Evolutionary conservation across 208 protist species (phyloP).

Genomic region (Crithidia bombi): DNA sequence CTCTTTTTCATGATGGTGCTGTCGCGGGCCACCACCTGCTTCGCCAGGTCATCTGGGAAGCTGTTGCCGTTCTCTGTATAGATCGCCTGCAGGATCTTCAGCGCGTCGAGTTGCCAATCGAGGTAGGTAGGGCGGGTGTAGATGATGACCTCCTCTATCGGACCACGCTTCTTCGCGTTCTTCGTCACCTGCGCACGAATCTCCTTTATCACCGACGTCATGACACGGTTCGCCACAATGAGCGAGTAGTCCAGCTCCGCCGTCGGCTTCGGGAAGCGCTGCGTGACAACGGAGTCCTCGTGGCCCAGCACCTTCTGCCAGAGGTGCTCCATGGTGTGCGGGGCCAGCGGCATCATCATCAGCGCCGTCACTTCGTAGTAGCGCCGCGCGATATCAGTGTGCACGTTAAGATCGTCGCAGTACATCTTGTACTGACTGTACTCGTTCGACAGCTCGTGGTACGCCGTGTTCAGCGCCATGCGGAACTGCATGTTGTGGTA

Average conservation of each 20-base stretch:
- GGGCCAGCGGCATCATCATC: conserved; percentile 96
- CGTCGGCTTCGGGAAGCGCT: conserved; percentile 64
- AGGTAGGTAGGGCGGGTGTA: conserved; percentile 72
- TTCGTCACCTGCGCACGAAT: conserved; percentile 85
- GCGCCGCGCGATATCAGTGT: conserved; percentile 71
- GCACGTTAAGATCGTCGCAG: conserved; percentile 74
- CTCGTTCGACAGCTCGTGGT: conserved; percentile 94
- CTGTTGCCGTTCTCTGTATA: conserved; percentile 53
- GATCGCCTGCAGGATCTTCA: conserved; percentile 67
- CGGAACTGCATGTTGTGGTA: conserved; percentile 96
- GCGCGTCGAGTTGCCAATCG: conserved; percentile 81
- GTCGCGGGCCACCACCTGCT: conserved; percentile 39
- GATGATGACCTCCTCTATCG: conserved; percentile 67
- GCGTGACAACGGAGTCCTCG: conserved; percentile 58
- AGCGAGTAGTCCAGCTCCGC: conserved; percentile 80
- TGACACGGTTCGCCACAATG: conserved; percentile 72
- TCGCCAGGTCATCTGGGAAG: conserved; percentile 75
- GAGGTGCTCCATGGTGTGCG: conserved; percentile 97
- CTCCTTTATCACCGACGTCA: conserved; percentile 86
- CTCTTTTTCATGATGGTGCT: conserved; percentile 59
- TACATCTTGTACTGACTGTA: conserved; percentile 94
- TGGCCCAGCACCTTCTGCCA: conserved; percentile 91
- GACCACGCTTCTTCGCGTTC: conserved; percentile 79
- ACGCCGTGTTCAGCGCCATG: conserved; percentile 94
- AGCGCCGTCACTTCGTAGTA: conserved; percentile 95